Conservation (phyloP, 305 asterid genomes). For the Solanum hybrid region DNA sequence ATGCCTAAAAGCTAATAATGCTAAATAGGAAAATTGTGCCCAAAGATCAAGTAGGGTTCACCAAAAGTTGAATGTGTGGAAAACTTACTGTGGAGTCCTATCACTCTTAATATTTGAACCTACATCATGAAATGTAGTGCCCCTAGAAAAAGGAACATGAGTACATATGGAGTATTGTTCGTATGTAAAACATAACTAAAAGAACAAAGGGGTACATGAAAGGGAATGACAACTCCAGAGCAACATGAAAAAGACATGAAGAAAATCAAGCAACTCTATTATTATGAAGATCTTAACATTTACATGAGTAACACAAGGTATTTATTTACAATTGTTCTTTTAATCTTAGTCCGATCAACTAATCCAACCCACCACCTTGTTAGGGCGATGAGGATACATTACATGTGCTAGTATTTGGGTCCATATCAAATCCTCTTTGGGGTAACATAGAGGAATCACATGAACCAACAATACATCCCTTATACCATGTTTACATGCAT, state of each 20-base stretch:
- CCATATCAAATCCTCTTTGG: too few species aligned
- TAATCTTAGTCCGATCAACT: too few species aligned
- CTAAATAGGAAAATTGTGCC: neutral
- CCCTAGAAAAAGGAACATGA: neutral
- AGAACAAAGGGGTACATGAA: neutral
- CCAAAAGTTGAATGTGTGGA: neutral
- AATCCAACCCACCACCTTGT: too few species aligned
- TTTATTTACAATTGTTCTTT: too few species aligned
- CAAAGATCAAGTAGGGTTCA: neutral
- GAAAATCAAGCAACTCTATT: too few species aligned
- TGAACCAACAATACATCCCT: too few species aligned
- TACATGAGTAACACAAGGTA: too few species aligned
- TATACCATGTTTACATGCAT: too few species aligned
- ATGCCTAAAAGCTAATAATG: neutral
- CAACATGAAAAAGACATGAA: neutral
- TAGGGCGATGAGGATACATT: too few species aligned
- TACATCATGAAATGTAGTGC: neutral
- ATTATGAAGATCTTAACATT: too few species aligned
- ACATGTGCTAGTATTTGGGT: too few species aligned
- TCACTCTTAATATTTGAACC: neutral
- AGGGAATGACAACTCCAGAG: neutral
- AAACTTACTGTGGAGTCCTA: neutral
- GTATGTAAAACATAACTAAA: neutral
- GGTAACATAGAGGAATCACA: too few species aligned
- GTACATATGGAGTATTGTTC: neutral